These are phyloP conservation scores for Neofusicoccum sp. DNA, from an alignment of 2,329 filamentous ascomycete species.

Conservation along the genomic window DNA sequence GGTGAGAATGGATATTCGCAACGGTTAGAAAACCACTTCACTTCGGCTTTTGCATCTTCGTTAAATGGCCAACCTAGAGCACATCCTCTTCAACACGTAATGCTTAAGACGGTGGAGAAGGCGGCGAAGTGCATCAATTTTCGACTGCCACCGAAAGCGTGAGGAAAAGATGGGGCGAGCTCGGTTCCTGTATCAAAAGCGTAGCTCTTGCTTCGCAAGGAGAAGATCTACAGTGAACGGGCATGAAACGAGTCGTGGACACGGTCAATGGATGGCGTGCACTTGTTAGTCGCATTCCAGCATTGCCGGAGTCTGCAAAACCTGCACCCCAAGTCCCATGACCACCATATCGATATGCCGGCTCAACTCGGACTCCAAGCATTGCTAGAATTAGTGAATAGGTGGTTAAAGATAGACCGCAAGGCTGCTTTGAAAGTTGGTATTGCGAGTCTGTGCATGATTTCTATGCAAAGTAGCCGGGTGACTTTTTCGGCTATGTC, in stretches of 20 bases:
- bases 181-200: neutral
- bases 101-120: neutral
- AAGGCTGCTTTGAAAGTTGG: too few species aligned
- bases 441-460: too few species aligned
- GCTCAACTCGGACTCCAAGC: too few species aligned
- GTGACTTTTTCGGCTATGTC: too few species aligned
- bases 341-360: too few species aligned
- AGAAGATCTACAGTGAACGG: neutral
- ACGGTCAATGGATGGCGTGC: neutral
- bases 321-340: too few species aligned
- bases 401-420: too few species aligned
- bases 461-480: too few species aligned
- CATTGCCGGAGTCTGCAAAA: neutral
- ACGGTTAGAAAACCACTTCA: neutral
- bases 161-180: constrained; percentile 3
- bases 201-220: neutral
- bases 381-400: too few species aligned
- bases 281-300: too few species aligned
- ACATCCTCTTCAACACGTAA: neutral
- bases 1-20: too few species aligned
- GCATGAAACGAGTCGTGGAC: neutral
- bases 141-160: neutral
- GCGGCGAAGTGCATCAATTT: neutral
- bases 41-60: neutral
- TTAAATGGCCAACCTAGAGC: neutral